phyloP scores from a whole-genome alignment of 345 rosid species.

The Lepidium africanum region DNA sequence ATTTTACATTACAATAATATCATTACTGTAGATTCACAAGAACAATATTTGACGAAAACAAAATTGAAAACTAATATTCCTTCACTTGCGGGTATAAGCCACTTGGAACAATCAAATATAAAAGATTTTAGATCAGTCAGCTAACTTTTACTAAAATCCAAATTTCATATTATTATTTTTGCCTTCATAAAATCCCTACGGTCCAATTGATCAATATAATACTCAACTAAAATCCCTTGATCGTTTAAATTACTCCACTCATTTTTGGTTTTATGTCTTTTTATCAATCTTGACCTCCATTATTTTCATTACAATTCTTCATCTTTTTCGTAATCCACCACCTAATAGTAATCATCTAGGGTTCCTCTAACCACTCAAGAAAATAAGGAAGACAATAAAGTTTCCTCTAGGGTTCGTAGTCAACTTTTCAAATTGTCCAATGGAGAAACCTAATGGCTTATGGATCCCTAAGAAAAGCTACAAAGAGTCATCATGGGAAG shows the following conservation, averaged over 20 bases:
- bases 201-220: constrained; percentile 8
- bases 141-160: constrained; percentile 27
- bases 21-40: constrained; percentile 4
- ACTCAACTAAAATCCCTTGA: background rate
- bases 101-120: constrained; percentile 19
- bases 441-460: constrained; percentile 11
- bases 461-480: constrained; percentile 11
- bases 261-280: background rate
- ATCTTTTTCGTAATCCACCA: constrained; percentile 15
- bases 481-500: constrained; percentile 70
- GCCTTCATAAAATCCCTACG: constrained; percentile 7
- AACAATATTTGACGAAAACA: background rate
- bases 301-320: constrained; percentile 16
- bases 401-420: constrained; percentile 21
- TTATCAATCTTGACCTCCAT: constrained; percentile 16
- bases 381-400: background rate
- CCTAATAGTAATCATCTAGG: constrained; percentile 32
- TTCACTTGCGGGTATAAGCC: constrained; percentile 14
- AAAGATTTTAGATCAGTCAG: constrained; percentile 19
- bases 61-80: background rate
- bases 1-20: background rate
- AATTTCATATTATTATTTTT: background rate
- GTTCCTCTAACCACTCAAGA: constrained; percentile 17
- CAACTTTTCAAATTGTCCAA: background rate
- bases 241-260: constrained; percentile 16